Evolutionary conservation across 2,329 filamentous ascomycete genomes (phyloP).

Genomic region (Pestalotiopsis fici): DNA sequence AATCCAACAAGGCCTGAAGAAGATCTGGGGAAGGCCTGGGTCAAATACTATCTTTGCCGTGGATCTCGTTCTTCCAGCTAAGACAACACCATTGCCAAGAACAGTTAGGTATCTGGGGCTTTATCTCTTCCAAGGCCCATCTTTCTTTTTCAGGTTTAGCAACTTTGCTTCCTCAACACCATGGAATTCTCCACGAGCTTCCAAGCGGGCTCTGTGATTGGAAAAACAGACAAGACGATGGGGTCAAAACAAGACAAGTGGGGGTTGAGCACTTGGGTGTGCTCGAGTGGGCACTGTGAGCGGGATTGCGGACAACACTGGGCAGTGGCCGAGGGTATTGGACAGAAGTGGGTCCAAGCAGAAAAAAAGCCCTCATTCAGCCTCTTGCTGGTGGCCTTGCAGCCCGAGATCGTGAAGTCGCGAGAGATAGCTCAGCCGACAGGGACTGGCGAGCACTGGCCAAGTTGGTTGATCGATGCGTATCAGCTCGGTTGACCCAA

Average conservation of each 20-base stretch:
- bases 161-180: background rate
- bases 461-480: background rate
- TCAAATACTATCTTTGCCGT: conserved; percentile 8
- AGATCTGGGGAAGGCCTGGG: conserved; percentile 9
- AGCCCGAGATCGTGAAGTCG: conserved; percentile 6
- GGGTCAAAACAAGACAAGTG: background rate
- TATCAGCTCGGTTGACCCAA: background rate
- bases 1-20: background rate
- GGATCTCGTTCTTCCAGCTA: background rate
- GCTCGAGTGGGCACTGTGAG: conserved; percentile 1
- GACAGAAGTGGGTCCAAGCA: conserved; percentile 8
- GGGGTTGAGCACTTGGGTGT: background rate
- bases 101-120: conserved; percentile 5
- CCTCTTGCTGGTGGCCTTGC: background rate
- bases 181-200: background rate
- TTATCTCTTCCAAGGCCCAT: conserved; percentile 5
- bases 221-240: conserved; percentile 1
- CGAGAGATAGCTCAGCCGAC: background rate
- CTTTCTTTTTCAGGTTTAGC: conserved; percentile 7
- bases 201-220: conserved; percentile 1
- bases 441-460: background rate
- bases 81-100: background rate
- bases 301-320: conserved; percentile 5
- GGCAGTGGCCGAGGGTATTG: conserved; percentile 1
- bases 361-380: conserved; percentile 8